Percentiles rank a stretch among this genome's conserved stretches.
Conservation (phyloP, 2,329 filamentous ascomycete genomes). For the Lachnellula suecica region DNA sequence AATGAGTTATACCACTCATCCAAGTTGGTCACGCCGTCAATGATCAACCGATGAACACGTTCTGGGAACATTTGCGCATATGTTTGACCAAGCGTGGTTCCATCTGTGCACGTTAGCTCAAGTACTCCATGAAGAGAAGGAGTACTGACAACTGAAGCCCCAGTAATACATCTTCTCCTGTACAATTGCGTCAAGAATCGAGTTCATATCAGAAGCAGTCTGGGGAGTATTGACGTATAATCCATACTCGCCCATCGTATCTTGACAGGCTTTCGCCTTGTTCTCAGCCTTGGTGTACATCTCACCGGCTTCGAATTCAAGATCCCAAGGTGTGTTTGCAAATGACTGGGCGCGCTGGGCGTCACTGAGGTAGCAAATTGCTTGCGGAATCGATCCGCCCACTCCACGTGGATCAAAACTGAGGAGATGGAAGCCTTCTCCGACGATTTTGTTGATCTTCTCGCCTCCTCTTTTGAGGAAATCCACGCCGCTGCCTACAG, state of each 20-base stretch:
- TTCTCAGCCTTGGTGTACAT: conserved; percentile 43
- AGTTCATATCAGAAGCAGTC: conserved; percentile 51
- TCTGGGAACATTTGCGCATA: conserved; percentile 40
- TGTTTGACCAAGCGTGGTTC: conserved; percentile 40
- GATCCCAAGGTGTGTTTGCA: conserved; percentile 27
- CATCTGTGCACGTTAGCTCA: conserved; percentile 25
- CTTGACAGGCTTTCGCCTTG: conserved; percentile 40
- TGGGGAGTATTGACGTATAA: conserved; percentile 49
- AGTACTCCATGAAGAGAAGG: background rate
- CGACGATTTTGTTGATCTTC: conserved; percentile 37
- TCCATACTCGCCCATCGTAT: conserved; percentile 45
- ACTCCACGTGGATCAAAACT: conserved; percentile 49
- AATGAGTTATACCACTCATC: conserved; percentile 28
- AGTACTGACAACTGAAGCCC: conserved; percentile 37
- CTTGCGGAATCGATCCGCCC: conserved; percentile 36
- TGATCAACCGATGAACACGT: conserved; percentile 22
- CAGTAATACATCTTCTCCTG: conserved; percentile 40
- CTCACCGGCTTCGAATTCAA: conserved; percentile 27
- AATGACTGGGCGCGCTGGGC: conserved; percentile 33
- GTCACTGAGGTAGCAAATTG: conserved; percentile 40
- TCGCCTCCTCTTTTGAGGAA: conserved; percentile 38
- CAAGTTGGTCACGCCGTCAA: conserved; percentile 26
- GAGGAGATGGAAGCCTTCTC: conserved; percentile 46
- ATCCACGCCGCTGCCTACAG: conserved; percentile 35
- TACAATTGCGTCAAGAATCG: conserved; percentile 44